Evolutionary conservation across 164 flowering plant genomes (phyloP).

Genomic region (Magnolia sinica): DNA sequence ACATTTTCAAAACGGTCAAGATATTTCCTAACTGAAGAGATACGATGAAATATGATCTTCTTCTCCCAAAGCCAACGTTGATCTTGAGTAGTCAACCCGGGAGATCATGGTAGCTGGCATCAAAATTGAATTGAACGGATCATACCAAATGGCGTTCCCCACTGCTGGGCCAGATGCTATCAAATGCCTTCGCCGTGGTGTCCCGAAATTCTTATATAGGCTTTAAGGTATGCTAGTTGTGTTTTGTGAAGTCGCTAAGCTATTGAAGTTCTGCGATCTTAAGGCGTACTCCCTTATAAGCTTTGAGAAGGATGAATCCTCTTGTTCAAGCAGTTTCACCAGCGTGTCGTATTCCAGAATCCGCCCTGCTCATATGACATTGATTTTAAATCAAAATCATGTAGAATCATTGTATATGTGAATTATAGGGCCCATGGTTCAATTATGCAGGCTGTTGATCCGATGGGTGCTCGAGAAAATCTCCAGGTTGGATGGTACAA

Average conservation of each 20-base stretch:
- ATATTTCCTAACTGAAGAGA: background rate
- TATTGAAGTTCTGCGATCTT: slow-evolving; percentile 72
- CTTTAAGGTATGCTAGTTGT: background rate
- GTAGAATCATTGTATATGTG: background rate
- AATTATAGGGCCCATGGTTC: too few relatives aligned
- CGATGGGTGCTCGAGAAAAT: too few relatives aligned
- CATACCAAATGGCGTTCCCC: background rate
- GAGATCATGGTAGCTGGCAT: background rate
- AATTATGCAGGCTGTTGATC: too few relatives aligned
- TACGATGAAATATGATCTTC: background rate
- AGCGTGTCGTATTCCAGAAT: slow-evolving; percentile 82
- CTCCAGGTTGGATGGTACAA: too few relatives aligned
- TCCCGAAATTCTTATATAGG: background rate
- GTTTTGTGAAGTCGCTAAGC: slow-evolving; percentile 21
- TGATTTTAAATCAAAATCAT: background rate
- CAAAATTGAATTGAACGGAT: background rate
- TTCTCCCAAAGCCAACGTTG: background rate
- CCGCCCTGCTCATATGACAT: slow-evolving; percentile 54
- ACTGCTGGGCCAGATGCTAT: background rate
- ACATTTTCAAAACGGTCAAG: background rate
- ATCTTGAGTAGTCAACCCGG: background rate
- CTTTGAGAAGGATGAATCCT: slow-evolving; percentile 80
- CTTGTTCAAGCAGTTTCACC: slow-evolving; percentile 61
- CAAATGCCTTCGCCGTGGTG: background rate
- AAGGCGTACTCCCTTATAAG: slow-evolving; percentile 82